Evolutionary conservation across 805 yeast species (phyloP).

Genomic region (Sugiyamaella boreocaroliniensis): DNA sequence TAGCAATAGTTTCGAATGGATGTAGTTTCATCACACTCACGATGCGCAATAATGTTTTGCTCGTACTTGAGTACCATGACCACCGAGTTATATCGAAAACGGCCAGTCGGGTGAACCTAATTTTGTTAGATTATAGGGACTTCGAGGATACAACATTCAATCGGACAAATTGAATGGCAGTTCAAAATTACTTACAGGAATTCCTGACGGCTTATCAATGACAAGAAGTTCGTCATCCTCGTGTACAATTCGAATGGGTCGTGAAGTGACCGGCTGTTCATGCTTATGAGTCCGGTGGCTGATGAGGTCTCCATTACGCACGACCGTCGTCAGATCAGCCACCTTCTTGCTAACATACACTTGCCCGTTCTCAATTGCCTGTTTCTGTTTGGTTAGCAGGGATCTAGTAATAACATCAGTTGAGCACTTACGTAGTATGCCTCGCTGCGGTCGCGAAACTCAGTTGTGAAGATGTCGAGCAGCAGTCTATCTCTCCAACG

Average conservation of each 20-base stretch:
- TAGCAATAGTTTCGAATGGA: too few relatives aligned
- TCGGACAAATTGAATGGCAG: neutral
- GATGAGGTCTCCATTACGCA: conserved; percentile 79
- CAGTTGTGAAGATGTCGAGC: conserved; percentile 72
- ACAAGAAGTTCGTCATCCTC: conserved; percentile 76
- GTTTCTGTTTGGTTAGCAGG: conserved; percentile 8
- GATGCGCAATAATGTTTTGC: conserved; percentile 59
- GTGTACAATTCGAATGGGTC: conserved; percentile 57
- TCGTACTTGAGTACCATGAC: conserved; percentile 74
- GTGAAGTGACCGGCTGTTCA: conserved; percentile 74
- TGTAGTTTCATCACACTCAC: conserved; percentile 10
- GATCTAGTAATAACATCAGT: neutral
- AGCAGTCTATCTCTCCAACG: conserved; percentile 87
- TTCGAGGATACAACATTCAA: neutral
- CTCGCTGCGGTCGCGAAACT: conserved; percentile 73
- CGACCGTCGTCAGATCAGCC: conserved; percentile 57
- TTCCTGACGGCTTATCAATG: conserved; percentile 90
- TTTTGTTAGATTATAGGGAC: neutral
- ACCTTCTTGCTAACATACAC: conserved; percentile 65
- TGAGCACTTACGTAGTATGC: conserved; percentile 46
- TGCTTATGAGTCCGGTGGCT: conserved; percentile 81
- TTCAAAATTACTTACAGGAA: conserved; percentile 55
- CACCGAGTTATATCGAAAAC: conserved; percentile 71
- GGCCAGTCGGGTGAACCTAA: conserved; percentile 74
- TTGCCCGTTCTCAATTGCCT: conserved; percentile 65